phyloP scores from a whole-genome alignment of 768 basidiomycete species.

The Tricholoma hemisulphureum region DNA sequence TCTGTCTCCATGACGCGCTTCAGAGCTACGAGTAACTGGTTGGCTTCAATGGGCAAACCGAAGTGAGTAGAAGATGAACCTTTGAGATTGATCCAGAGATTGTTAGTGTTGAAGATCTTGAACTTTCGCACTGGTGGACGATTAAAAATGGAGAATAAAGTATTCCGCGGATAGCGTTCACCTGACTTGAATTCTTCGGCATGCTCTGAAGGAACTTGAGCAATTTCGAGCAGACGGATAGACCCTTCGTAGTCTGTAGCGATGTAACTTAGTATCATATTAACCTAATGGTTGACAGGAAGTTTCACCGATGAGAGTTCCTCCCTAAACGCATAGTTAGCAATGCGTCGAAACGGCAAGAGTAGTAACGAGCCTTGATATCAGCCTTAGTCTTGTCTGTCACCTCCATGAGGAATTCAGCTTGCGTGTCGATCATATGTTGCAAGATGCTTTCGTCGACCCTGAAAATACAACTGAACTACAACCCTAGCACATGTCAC shows the following conservation, averaged over 20 bases:
- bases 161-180: slow-evolving; percentile 17
- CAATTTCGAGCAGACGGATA: slow-evolving; percentile 87
- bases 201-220: slow-evolving; percentile 91
- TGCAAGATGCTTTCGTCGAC: slow-evolving; percentile 83
- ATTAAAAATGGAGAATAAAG: neutral
- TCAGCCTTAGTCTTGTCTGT: slow-evolving; percentile 97
- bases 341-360: neutral
- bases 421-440: slow-evolving; percentile 78
- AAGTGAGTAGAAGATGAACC: slow-evolving; percentile 39
- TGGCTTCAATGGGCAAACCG: neutral
- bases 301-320: slow-evolving; percentile 68
- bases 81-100: slow-evolving; percentile 76
- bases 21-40: slow-evolving; percentile 50
- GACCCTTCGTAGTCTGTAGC: slow-evolving; percentile 75
- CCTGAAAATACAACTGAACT: slow-evolving; percentile 31
- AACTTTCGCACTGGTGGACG: slow-evolving; percentile 68
- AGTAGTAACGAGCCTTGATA: slow-evolving; percentile 32
- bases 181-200: slow-evolving; percentile 91
- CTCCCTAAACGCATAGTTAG: slow-evolving; percentile 46
- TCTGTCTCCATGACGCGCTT: slow-evolving; percentile 88
- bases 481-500: neutral
- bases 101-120: slow-evolving; percentile 92
- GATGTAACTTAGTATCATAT: neutral
- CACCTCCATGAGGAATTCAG: slow-evolving; percentile 93
- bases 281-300: neutral